Conservation (phyloP, 2,329 filamentous ascomycete species). For the Microdochium trichocladiopsis region DNA sequence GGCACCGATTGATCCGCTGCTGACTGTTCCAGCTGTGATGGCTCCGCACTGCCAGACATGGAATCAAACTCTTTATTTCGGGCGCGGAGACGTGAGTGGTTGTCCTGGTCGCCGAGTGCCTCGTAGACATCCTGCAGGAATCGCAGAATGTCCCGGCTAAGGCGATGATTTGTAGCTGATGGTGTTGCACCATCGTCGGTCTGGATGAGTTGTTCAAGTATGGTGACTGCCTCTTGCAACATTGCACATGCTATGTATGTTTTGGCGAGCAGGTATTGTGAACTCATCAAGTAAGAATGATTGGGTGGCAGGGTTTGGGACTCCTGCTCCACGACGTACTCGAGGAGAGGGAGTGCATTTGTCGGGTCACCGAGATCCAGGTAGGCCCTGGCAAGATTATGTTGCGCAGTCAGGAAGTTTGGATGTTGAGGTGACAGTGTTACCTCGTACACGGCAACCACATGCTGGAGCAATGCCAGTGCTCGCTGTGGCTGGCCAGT, state of each 20-base stretch:
- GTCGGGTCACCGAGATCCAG: background rate
- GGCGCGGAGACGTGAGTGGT: background rate
- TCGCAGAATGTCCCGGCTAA: background rate
- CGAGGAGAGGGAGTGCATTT: background rate
- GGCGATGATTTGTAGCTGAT: background rate
- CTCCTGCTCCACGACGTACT: background rate
- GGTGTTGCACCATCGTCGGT: background rate
- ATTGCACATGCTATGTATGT: background rate
- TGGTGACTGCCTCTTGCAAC: background rate
- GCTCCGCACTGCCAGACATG: background rate
- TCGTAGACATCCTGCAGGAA: background rate
- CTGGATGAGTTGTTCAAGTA: background rate
- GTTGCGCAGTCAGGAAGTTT: background rate
- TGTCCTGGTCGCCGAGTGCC: background rate
- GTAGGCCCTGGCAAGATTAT: background rate
- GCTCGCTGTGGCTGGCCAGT: background rate
- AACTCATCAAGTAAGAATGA: background rate
- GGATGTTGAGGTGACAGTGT: background rate
- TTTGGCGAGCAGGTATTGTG: background rate
- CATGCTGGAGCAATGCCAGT: background rate
- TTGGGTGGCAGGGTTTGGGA: background rate
- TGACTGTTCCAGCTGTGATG: too few species aligned
- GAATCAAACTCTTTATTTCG: background rate
- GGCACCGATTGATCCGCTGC: background rate
- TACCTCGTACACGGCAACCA: background rate